Evolutionary conservation across 73 alveolate species (phyloP).

Genomic region (Paramecium sonneborni): DNA sequence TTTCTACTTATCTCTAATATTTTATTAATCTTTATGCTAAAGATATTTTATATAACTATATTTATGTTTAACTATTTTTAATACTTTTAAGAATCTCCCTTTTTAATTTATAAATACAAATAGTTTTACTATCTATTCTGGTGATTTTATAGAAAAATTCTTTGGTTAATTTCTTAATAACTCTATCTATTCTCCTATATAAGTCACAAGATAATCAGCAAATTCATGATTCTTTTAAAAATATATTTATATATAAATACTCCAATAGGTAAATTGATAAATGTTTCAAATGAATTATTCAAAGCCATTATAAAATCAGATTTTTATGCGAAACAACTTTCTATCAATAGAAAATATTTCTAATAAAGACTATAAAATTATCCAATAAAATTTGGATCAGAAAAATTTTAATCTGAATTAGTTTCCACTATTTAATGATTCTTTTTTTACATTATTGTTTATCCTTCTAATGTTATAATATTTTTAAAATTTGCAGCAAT

Average conservation of each 20-base stretch:
- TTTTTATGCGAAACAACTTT: neutral
- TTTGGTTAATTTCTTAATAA: neutral
- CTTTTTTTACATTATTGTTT: neutral
- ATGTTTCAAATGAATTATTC: slow-evolving; percentile 42
- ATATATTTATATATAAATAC: neutral
- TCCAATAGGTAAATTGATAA: slow-evolving; percentile 6
- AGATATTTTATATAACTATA: neutral
- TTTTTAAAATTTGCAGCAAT: neutral
- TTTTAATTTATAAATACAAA: slow-evolving; percentile 26
- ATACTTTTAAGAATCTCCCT: slow-evolving; percentile 20
- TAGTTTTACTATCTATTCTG: neutral
- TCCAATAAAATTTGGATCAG: neutral
- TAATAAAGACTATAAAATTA: neutral
- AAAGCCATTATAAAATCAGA: slow-evolving; percentile 35
- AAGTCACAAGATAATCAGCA: slow-evolving; percentile 22
- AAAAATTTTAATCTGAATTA: neutral
- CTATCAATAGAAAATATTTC: neutral
- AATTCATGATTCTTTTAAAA: slow-evolving; percentile 10
- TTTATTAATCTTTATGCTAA: neutral
- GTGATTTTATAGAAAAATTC: neutral
- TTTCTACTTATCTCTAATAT: neutral
- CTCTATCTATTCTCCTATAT: neutral
- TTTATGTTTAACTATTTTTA: neutral
- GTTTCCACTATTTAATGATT: slow-evolving; percentile 16
- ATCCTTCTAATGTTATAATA: neutral